Conservation (phyloP, 768 basidiomycete genomes). For the Boletus vermiculosoides region DNA sequence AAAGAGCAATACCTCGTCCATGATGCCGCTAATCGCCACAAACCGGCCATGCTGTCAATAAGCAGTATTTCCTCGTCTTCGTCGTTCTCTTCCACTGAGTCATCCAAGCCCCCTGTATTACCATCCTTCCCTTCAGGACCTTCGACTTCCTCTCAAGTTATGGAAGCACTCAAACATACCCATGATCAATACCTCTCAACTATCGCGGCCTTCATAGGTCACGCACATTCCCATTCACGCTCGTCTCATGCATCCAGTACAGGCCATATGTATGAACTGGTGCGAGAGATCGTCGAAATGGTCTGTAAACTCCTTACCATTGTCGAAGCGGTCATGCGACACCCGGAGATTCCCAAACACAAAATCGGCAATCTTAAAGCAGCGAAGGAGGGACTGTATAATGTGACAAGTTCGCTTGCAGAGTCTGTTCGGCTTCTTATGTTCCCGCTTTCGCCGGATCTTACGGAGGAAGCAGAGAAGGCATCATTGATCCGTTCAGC, state of each 20-base stretch:
- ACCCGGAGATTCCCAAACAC: slow-evolving; percentile 63
- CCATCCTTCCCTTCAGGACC: slow-evolving; percentile 70
- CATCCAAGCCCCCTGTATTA: slow-evolving; percentile 42
- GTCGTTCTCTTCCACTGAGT: slow-evolving; percentile 63
- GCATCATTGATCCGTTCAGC: slow-evolving; percentile 76
- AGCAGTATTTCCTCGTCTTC: slow-evolving; percentile 76
- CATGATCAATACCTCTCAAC: slow-evolving; percentile 92
- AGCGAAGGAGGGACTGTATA: slow-evolving; percentile 81
- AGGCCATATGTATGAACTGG: slow-evolving; percentile 91
- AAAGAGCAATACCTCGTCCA: slow-evolving; percentile 41
- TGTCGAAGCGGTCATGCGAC: slow-evolving; percentile 83
- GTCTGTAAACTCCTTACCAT: slow-evolving; percentile 89
- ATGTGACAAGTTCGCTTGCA: slow-evolving; percentile 81
- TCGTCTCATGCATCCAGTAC: slow-evolving; percentile 90
- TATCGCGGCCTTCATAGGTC: slow-evolving; percentile 96
- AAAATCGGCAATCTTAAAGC: slow-evolving; percentile 63
- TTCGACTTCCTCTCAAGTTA: slow-evolving; percentile 62
- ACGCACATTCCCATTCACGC: slow-evolving; percentile 90
- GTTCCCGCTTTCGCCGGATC: slow-evolving; percentile 39
- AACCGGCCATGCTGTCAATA: slow-evolving; percentile 47
- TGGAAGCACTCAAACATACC: slow-evolving; percentile 75
- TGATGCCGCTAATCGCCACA: slow-evolving; percentile 42
- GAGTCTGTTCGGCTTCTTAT: slow-evolving; percentile 84
- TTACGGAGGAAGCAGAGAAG: slow-evolving; percentile 83
- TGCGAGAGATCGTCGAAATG: slow-evolving; percentile 91